A percentile compares a stretch with the other conserved stretches of the same genome.
Evolutionary conservation across 306 rosid species (phyloP).

Genomic region (Acacia crassicarpa): DNA sequence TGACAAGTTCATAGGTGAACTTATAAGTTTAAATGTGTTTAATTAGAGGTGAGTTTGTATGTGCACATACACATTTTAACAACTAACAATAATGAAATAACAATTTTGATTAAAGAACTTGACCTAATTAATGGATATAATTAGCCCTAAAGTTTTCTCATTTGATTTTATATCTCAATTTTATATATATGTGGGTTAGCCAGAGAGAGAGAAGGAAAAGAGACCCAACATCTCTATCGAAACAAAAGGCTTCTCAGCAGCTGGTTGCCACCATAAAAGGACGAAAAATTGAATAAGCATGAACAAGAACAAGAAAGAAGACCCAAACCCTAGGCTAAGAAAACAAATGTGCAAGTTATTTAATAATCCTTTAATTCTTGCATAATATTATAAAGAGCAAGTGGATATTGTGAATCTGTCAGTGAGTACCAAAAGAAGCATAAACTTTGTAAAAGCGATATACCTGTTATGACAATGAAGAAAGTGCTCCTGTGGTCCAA

Average conservation of each 20-base stretch:
- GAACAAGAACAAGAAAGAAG: neutral
- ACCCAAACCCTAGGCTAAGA: conserved; percentile 5
- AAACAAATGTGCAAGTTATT: neutral
- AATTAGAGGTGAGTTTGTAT: no score
- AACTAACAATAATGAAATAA: no score
- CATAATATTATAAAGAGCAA: neutral
- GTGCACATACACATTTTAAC: no score
- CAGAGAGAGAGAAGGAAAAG: neutral
- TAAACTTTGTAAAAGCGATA: conserved; percentile 21
- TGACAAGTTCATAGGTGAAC: no score
- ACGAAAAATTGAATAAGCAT: neutral
- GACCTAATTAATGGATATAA: no score
- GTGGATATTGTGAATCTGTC: conserved; percentile 10
- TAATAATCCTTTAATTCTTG: neutral
- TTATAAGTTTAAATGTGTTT: no score
- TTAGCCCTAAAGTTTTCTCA: no score
- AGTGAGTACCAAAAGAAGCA: conserved; percentile 32
- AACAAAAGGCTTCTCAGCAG: neutral
- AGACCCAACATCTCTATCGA: neutral
- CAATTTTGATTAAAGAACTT: no score
- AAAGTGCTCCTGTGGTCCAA: conserved; percentile 43
- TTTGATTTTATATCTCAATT: neutral
- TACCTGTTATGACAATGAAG: conserved; percentile 33
- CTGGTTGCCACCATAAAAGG: neutral
- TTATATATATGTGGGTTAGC: neutral